These are phyloP conservation scores for Handroanthus guayacan DNA, from an alignment of 257 asterid genomes.

Conservation along the genomic window DNA sequence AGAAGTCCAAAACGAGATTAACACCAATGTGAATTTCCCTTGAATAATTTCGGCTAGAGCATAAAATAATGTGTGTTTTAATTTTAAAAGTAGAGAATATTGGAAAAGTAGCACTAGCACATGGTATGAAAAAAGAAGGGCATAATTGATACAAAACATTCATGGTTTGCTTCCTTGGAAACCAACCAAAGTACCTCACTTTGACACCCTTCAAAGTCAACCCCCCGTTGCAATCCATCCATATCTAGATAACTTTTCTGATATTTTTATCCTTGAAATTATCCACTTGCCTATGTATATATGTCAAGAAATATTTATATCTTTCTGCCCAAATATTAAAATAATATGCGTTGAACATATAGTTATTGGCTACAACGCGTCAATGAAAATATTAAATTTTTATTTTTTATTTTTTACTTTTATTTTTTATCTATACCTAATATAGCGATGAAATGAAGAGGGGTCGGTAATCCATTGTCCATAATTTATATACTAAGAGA, in stretches of 20 bases:
- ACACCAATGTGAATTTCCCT: not conserved
- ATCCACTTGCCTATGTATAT: slow-evolving; percentile 11
- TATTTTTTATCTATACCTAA: too few relatives aligned
- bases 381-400: too few relatives aligned
- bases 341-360: not conserved
- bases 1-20: not conserved
- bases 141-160: slow-evolving; percentile 19
- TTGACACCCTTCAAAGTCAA: slow-evolving; percentile 45
- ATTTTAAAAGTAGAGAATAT: too few relatives aligned
- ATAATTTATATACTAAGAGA: too few relatives aligned
- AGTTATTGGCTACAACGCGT: not conserved
- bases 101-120: slow-evolving; percentile 16
- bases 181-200: slow-evolving; percentile 30
- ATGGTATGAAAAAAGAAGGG: slow-evolving; percentile 15
- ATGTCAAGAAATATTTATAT: not conserved
- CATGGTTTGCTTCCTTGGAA: slow-evolving; percentile 32
- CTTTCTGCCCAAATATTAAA: not conserved
- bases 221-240: slow-evolving; percentile 33
- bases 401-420: too few relatives aligned
- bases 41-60: slow-evolving; percentile 12
- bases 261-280: slow-evolving; percentile 8
- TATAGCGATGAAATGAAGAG: too few relatives aligned
- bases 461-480: too few relatives aligned
- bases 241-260: slow-evolving; percentile 21
- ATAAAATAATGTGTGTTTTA: not conserved